Evolutionary conservation across 805 yeast species (phyloP).

Genomic region (Komagataella pastoris): DNA sequence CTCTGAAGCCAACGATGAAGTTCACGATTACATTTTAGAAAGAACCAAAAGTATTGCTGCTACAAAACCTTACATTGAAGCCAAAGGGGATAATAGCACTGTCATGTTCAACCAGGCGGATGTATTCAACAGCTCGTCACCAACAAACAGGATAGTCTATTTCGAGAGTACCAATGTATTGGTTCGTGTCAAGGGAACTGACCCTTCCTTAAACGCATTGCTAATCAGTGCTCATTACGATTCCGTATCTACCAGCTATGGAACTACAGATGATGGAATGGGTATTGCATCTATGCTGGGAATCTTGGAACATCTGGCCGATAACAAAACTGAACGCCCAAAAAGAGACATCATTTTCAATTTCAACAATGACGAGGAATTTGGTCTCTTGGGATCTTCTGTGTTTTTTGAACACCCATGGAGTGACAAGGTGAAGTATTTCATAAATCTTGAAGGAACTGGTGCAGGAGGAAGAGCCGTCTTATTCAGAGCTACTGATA

Average conservation of each 20-base stretch:
- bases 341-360: conserved; percentile 65
- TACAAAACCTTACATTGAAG: conserved; percentile 18
- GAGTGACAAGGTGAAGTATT: conserved; percentile 44
- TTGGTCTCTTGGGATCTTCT: conserved; percentile 73
- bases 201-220: conserved; percentile 47
- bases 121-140: conserved; percentile 27
- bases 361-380: conserved; percentile 84
- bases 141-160: conserved; percentile 31
- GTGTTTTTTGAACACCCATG: conserved; percentile 65
- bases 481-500: conserved; percentile 73
- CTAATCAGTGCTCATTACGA: conserved; percentile 80
- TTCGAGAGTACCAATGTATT: conserved; percentile 76
- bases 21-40: conserved; percentile 49
- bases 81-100: conserved; percentile 26
- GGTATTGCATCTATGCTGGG: conserved; percentile 78
- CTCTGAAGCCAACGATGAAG: conserved; percentile 62
- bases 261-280: conserved; percentile 88
- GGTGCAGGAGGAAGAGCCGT: conserved; percentile 85
- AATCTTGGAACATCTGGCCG: conserved; percentile 35
- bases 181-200: conserved; percentile 57
- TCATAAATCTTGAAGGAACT: conserved; percentile 82
- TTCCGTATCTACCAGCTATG: conserved; percentile 76
- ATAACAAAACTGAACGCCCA: conserved; percentile 31
- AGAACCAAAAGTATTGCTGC: conserved; percentile 25
- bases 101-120: conserved; percentile 35